These are phyloP conservation scores for Silene latifolia DNA, from an alignment of 148 eudicot species.

Conservation along the genomic window DNA sequence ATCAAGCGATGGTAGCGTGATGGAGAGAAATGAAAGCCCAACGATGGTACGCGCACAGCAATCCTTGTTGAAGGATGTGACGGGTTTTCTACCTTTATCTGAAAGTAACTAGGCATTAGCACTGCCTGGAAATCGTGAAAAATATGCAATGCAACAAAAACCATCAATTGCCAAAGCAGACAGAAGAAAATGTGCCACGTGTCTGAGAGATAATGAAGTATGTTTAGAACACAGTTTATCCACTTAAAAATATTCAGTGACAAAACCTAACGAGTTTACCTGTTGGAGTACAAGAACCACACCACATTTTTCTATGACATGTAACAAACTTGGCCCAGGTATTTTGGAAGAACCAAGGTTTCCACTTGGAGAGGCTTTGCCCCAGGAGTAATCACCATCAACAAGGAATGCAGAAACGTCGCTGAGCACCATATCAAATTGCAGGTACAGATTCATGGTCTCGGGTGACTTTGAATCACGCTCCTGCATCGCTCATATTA, in stretches of 20 bases:
- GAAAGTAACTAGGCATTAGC: conserved; percentile 18
- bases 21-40: conserved; percentile 91
- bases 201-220: conserved; percentile 1
- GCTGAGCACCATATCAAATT: conserved; percentile 85
- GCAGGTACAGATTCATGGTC: conserved; percentile 64
- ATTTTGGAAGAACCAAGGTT: conserved; percentile 35
- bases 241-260: background rate
- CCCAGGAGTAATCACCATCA: conserved; percentile 91
- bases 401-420: conserved; percentile 91
- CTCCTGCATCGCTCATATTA: conserved; percentile 47
- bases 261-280: conserved; percentile 33
- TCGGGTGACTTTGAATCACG: conserved; percentile 42
- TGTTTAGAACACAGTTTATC: background rate
- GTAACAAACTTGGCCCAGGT: conserved; percentile 51
- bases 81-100: conserved; percentile 76
- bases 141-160: background rate
- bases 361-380: conserved; percentile 36
- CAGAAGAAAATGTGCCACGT: background rate
- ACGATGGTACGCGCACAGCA: conserved; percentile 83
- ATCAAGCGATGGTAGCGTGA: conserved; percentile 97
- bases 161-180: conserved; percentile 3
- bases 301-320: conserved; percentile 93
- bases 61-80: conserved; percentile 78
- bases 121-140: background rate
- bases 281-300: conserved; percentile 86